Conservation (phyloP, 2,329 filamentous ascomycete genomes). For the Ascocoryne sarcoides region DNA sequence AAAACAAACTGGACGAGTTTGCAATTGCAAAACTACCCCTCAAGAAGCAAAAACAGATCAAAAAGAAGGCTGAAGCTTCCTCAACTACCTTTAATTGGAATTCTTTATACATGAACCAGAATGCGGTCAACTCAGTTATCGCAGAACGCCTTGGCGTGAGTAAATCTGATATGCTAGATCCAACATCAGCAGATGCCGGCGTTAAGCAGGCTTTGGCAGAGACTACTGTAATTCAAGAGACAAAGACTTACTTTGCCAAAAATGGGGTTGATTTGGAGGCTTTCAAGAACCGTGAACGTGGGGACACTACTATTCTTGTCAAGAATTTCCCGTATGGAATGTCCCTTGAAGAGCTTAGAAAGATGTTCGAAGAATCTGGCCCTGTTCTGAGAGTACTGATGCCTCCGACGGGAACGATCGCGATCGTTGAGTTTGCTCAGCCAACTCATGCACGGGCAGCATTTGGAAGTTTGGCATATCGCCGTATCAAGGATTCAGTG, state of each 20-base stretch:
- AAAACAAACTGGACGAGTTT: conserved; percentile 77
- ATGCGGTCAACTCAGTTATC: conserved; percentile 86
- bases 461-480: conserved; percentile 78
- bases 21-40: conserved; percentile 83
- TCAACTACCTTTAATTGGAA: conserved; percentile 91
- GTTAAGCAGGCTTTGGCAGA: conserved; percentile 96
- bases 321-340: conserved; percentile 83
- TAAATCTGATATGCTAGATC: conserved; percentile 87
- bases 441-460: conserved; percentile 73
- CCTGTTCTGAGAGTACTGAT: conserved; percentile 75
- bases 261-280: conserved; percentile 88
- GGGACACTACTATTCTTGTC: conserved; percentile 79
- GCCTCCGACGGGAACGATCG: conserved; percentile 87
- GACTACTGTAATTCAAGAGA: conserved; percentile 92
- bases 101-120: conserved; percentile 97
- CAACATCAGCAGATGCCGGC: conserved; percentile 88
- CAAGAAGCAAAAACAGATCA: conserved; percentile 89
- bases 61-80: conserved; percentile 71
- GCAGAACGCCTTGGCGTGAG: conserved; percentile 79
- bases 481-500: conserved; percentile 82
- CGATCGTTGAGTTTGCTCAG: conserved; percentile 81
- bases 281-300: conserved; percentile 77
- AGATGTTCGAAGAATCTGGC: conserved; percentile 54
- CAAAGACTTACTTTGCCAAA: conserved; percentile 78
- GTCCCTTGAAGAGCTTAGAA: conserved; percentile 44